These are phyloP conservation scores for Podila epigama DNA, from an alignment of 192 early-diverging fungal species.

Conservation along the genomic window DNA sequence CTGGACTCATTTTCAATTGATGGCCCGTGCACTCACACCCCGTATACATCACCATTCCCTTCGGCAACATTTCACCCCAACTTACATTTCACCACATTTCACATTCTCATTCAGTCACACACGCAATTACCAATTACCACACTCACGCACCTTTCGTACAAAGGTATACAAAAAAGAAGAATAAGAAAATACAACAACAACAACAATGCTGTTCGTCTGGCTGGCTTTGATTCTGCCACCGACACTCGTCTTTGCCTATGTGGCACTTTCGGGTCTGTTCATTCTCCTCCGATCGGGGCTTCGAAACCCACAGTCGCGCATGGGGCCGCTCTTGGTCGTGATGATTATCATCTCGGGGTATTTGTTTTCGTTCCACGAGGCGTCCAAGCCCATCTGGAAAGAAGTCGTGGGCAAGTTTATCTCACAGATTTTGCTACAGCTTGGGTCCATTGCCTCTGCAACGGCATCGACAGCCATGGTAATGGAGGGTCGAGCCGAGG, in stretches of 20 bases:
- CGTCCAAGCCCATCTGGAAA: conserved; percentile 34
- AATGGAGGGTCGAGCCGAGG: not conserved
- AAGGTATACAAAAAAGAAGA: not conserved
- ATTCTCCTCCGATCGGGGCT: conserved; percentile 35
- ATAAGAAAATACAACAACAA: not conserved
- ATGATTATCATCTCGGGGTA: conserved; percentile 35
- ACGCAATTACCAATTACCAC: not conserved
- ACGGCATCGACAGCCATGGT: not conserved
- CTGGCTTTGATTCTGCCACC: conserved; percentile 35
- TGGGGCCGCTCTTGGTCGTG: conserved; percentile 12
- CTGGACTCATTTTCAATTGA: too few species aligned
- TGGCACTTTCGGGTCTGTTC: conserved; percentile 40
- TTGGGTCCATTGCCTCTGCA: conserved; percentile 16
- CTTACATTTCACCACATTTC: too few species aligned
- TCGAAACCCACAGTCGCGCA: conserved; percentile 33
- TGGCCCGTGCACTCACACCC: too few species aligned
- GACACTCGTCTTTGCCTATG: conserved; percentile 41
- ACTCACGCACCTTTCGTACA: not conserved
- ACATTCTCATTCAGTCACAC: not conserved
- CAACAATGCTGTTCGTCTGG: conserved; percentile 39
- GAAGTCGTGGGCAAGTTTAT: conserved; percentile 25
- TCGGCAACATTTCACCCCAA: too few species aligned
- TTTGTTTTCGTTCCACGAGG: conserved; percentile 37
- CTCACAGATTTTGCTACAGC: conserved; percentile 26
- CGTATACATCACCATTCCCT: too few species aligned